Conservation (phyloP, 768 basidiomycete genomes). For the Tulasnella sp. region DNA sequence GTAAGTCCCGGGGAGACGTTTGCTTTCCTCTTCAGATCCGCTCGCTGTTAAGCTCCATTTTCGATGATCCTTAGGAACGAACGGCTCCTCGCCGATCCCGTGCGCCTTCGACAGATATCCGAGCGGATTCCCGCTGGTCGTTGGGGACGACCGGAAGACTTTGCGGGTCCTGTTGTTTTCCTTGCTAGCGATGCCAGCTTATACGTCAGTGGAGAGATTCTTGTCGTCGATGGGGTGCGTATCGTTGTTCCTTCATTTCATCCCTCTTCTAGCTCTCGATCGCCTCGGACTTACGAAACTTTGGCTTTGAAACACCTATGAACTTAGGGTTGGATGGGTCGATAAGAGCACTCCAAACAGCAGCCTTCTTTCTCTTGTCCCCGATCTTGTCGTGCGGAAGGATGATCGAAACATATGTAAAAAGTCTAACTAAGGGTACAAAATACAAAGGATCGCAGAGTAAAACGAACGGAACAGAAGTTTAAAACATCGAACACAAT, state of each 20-base stretch:
- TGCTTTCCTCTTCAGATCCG: neutral
- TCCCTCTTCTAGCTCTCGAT: neutral
- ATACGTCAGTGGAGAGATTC: conserved; percentile 60
- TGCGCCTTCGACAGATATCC: conserved; percentile 54
- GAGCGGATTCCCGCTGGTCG: conserved; percentile 62
- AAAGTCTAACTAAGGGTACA: neutral
- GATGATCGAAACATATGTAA: neutral
- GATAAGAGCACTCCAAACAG: neutral
- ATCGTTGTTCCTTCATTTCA: neutral
- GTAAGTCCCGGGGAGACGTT: conserved; percentile 33
- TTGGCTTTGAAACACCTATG: too few relatives aligned
- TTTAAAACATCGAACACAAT: neutral
- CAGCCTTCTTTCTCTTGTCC: neutral
- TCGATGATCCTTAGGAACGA: conserved; percentile 42
- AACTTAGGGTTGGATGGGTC: conserved; percentile 18
- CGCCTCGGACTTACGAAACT: neutral
- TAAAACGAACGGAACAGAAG: neutral
- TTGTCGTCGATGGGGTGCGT: conserved; percentile 37
- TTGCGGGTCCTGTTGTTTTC: conserved; percentile 62
- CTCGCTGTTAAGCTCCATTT: neutral
- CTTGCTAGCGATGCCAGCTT: conserved; percentile 56
- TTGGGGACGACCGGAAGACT: conserved; percentile 63
- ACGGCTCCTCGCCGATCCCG: conserved; percentile 49
- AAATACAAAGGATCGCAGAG: neutral
- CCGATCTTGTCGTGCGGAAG: neutral